These are phyloP conservation scores for Malassezia furfur DNA, from an alignment of 1,284 basidiomycete species.

Conservation along the genomic window DNA sequence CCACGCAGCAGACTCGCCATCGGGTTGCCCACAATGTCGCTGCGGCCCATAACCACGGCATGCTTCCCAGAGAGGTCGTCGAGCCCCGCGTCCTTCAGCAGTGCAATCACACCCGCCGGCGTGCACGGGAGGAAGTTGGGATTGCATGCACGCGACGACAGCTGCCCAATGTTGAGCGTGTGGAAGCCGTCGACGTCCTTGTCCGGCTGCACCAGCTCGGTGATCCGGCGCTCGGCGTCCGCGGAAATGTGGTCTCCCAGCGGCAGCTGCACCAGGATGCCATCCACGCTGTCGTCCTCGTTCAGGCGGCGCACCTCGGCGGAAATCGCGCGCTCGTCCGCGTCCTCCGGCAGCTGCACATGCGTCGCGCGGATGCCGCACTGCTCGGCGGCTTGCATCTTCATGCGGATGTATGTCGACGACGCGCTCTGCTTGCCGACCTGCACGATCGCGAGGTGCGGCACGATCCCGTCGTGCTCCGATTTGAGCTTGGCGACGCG, in stretches of 20 bases:
- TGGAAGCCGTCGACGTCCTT: slow-evolving; percentile 99
- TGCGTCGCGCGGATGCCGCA: slow-evolving; percentile 84
- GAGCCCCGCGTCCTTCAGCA: slow-evolving; percentile 75
- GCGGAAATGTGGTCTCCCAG: slow-evolving; percentile 73
- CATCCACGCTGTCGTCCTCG: slow-evolving; percentile 69
- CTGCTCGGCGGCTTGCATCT: slow-evolving; percentile 87
- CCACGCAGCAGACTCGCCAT: slow-evolving; percentile 81
- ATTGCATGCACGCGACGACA: slow-evolving; percentile 77
- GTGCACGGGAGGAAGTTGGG: slow-evolving; percentile 94
- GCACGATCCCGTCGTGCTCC: slow-evolving; percentile 70
- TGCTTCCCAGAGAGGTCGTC: slow-evolving; percentile 54
- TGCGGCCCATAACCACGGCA: slow-evolving; percentile 88
- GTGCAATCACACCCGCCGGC: slow-evolving; percentile 79
- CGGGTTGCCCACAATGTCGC: slow-evolving; percentile 95
- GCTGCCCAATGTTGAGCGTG: slow-evolving; percentile 94
- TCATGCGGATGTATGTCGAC: slow-evolving; percentile 90
- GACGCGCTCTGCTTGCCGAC: slow-evolving; percentile 86
- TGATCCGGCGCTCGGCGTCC: slow-evolving; percentile 79
- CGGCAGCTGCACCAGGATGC: slow-evolving; percentile 94
- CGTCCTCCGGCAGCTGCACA: slow-evolving; percentile 60
- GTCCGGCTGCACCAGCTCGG: slow-evolving; percentile 82
- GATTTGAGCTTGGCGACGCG: slow-evolving; percentile 38
- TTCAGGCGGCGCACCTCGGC: slow-evolving; percentile 72
- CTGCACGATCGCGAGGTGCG: slow-evolving; percentile 84
- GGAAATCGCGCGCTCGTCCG: slow-evolving; percentile 67